These are phyloP conservation scores for Russula dissimulans DNA, from an alignment of 768 basidiomycete species.

Conservation along the genomic window DNA sequence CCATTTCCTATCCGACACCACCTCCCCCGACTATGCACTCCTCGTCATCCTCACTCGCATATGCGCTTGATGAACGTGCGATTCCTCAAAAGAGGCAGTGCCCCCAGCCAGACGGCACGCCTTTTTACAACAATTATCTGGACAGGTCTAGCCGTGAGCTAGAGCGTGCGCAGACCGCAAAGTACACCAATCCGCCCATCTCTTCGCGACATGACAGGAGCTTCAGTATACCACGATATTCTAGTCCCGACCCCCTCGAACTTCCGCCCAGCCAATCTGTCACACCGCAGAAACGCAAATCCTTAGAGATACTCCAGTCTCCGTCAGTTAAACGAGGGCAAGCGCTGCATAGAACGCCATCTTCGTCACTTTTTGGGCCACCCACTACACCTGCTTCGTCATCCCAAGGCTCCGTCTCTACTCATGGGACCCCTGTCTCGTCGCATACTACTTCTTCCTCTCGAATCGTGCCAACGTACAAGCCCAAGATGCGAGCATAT, in stretches of 20 bases:
- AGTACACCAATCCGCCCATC: slow-evolving; percentile 16
- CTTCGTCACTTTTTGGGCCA: slow-evolving; percentile 5
- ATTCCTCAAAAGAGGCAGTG: slow-evolving; percentile 28
- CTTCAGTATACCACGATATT: slow-evolving; percentile 25
- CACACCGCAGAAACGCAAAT: slow-evolving; percentile 69
- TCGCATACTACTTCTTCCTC: background rate
- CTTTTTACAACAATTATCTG: slow-evolving; percentile 62
- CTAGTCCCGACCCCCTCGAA: slow-evolving; percentile 23
- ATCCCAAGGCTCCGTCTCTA: slow-evolving; percentile 11
- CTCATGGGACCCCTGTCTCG: slow-evolving; percentile 1
- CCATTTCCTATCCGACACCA: slow-evolving; percentile 60
- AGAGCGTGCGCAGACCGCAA: slow-evolving; percentile 25
- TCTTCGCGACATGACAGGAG: slow-evolving; percentile 21
- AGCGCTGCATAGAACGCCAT: slow-evolving; percentile 20
- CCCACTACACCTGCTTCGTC: slow-evolving; percentile 16
- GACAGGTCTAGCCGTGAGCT: slow-evolving; percentile 43
- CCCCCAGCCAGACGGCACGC: slow-evolving; percentile 47
- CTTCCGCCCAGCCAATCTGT: slow-evolving; percentile 23
- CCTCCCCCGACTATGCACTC: slow-evolving; percentile 51
- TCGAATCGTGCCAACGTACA: slow-evolving; percentile 14
- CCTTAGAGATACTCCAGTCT: slow-evolving; percentile 46
- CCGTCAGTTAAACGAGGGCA: slow-evolving; percentile 56
- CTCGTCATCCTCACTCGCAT: slow-evolving; percentile 69
- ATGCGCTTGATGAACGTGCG: slow-evolving; percentile 49
- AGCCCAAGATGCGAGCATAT: slow-evolving; percentile 23